These are phyloP conservation scores for Bryopsis sp. DNA, from an alignment of 139 green algal species.

Conservation along the genomic window DNA sequence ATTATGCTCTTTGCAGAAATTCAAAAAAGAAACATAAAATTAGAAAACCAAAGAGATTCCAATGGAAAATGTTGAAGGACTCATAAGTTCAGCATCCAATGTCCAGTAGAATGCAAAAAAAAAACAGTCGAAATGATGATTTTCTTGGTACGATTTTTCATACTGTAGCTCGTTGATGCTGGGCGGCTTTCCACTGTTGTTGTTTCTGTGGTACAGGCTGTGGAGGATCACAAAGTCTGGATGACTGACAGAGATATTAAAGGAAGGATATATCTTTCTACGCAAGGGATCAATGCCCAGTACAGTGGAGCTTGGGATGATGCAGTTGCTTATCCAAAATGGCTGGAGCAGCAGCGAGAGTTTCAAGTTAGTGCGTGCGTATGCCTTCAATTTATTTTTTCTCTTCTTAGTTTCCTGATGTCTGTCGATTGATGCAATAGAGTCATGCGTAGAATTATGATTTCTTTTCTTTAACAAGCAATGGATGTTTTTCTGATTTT, in stretches of 20 bases:
- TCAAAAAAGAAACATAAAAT: background rate
- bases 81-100: background rate
- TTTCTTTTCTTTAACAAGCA: too few relatives aligned
- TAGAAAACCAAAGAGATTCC: background rate
- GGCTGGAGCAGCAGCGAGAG: slow-evolving; percentile 46
- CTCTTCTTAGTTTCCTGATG: background rate
- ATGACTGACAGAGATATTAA: slow-evolving; percentile 24
- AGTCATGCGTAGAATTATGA: too few relatives aligned
- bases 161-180: background rate
- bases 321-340: slow-evolving; percentile 60
- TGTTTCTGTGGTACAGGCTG: slow-evolving; percentile 23
- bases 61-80: background rate
- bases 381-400: background rate
- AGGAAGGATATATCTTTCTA: slow-evolving; percentile 91
- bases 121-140: too few relatives aligned
- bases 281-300: slow-evolving; percentile 95
- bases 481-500: too few relatives aligned
- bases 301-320: slow-evolving; percentile 54
- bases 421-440: too few relatives aligned
- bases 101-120: background rate
- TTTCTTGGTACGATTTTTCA: too few relatives aligned
- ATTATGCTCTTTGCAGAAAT: background rate
- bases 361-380: slow-evolving; percentile 43
- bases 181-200: background rate
- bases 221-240: slow-evolving; percentile 31